Percentiles rank a stretch among this genome's conserved stretches.
phyloP scores from a whole-genome alignment of 2,329 filamentous ascomycete species.

The Pseudocercospora eumusae region DNA sequence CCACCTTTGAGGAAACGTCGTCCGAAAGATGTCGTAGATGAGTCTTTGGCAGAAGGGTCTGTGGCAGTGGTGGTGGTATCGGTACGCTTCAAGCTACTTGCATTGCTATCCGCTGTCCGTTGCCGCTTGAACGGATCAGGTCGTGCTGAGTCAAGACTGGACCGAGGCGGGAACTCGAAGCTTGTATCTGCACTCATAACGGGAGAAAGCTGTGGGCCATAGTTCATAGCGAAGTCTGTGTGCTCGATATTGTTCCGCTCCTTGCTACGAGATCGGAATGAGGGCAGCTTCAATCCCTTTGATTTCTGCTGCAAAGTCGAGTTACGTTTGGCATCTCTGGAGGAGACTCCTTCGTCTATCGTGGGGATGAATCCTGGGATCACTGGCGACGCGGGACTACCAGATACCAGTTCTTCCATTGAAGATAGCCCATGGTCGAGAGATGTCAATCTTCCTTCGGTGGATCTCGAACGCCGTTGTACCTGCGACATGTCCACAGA shows the following conservation, averaged over 20 bases:
- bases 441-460: constrained; percentile 26
- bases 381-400: constrained; percentile 23
- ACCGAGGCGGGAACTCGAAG: constrained; percentile 29
- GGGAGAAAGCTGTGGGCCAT: constrained; percentile 21
- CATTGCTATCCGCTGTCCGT: constrained; percentile 53
- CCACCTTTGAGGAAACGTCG: constrained; percentile 73
- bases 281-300: constrained; percentile 39
- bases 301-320: constrained; percentile 39
- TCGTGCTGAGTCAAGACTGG: constrained; percentile 43
- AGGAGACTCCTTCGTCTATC: constrained; percentile 31
- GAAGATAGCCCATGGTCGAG: constrained; percentile 20
- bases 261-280: constrained; percentile 45
- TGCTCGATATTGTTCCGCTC: constrained; percentile 36
- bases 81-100: constrained; percentile 40
- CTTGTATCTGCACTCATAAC: constrained; percentile 19
- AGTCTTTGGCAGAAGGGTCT: constrained; percentile 38
- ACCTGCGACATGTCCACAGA: constrained; percentile 25
- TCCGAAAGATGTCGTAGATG: constrained; percentile 58
- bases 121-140: constrained; percentile 34
- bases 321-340: constrained; percentile 19
- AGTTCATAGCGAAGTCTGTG: constrained; percentile 35
- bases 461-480: constrained; percentile 29
- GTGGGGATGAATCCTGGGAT: constrained; percentile 35
- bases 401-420: constrained; percentile 21
- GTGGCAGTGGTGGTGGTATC: constrained; percentile 22